Base-by-base conservation (phyloP, 2,329 filamentous ascomycete genomes). In the Curvularia spicifera region DNA sequence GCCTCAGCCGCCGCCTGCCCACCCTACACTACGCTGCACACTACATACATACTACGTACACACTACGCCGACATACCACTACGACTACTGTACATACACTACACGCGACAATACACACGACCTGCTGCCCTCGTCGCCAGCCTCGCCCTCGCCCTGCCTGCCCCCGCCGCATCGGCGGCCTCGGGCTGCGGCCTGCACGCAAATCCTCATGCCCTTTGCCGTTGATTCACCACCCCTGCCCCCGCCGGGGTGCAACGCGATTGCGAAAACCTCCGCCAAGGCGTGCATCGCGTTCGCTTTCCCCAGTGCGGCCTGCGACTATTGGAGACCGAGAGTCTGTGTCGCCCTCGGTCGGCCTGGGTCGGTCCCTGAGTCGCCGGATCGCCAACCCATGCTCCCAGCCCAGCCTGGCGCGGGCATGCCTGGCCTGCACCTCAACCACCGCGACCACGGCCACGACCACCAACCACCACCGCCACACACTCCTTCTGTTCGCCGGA, bases 201-300 rank as follows among this genome's bases (percentile, higher is more conserved):
- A 46, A 46, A 18, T 33, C 31, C 22, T 44, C n/a, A 29, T n/a
- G 15, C 18, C 39, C 33, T 39, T 43, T 49, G 49, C 53, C 45
- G 55, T 46, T 61, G 61, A 68, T 44, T 64, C 59, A 61, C 46
- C 39, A 57, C 42, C 59, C 56, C 24, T 35, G 53, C 44, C 43
- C 15, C n/a, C 13, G 39, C 52, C 29, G 53, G 51, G 53, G 45
- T 33, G 39, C 22, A 51, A 54, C 45, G 29, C 61, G 60, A 58
- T 56, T 57, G 64, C 57, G 50, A 63, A 46, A 31, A 51, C 56
- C 22, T 51, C 40, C 37, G 55, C 55, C 55, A 62, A 56, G 31
- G 54, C 37, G 33, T 18, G 15, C 40, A 48, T 64, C 64, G 64
- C 58, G 43, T 64, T 64, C 64, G 56, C 52, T 59, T 51, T 57